Percentiles rank a stretch among this genome's conserved stretches.
phyloP scores from a whole-genome alignment of 345 rosid species.

The Geranium brycei region DNA sequence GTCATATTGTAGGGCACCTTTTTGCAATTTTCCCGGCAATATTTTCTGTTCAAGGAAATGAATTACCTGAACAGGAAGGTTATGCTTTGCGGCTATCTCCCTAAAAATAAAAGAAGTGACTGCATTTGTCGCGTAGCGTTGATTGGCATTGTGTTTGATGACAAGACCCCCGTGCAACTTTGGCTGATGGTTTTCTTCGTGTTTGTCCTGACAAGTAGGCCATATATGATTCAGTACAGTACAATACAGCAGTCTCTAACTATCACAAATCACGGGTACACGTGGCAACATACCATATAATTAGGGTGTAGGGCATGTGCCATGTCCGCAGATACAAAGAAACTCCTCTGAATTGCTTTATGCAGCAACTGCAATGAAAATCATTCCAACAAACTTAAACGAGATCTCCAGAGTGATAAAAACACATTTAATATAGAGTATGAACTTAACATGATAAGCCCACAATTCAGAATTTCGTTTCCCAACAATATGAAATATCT shows the following conservation, averaged over 20 bases:
- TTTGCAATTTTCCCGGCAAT: no score
- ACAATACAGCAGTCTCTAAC: conserved; percentile 7
- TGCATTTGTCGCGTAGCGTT: conserved; percentile 91
- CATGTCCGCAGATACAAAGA: conserved; percentile 93
- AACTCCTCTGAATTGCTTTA: conserved; percentile 82
- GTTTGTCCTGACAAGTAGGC: conserved; percentile 56
- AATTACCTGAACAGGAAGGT: conserved; percentile 69
- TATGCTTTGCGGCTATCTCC: conserved; percentile 68
- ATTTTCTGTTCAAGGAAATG: no score
- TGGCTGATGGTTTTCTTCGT: conserved; percentile 94
- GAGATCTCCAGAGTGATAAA: not conserved
- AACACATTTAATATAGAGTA: not conserved
- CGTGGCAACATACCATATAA: conserved; percentile 39
- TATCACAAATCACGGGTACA: not conserved
- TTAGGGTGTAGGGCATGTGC: conserved; percentile 98
- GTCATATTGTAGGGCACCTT: no score
- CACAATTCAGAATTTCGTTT: no score
- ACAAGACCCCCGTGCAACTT: conserved; percentile 98
- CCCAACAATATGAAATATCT: no score
- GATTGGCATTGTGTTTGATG: conserved; percentile 90
- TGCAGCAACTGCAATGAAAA: conserved; percentile 45
- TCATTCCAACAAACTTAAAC: conserved; percentile 5
- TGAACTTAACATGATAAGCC: not conserved
- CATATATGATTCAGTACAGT: conserved; percentile 7
- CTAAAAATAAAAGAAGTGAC: conserved; percentile 68